Evolutionary conservation across 1,284 basidiomycete species (phyloP).

Genomic region (Hemileia vastatrix): DNA sequence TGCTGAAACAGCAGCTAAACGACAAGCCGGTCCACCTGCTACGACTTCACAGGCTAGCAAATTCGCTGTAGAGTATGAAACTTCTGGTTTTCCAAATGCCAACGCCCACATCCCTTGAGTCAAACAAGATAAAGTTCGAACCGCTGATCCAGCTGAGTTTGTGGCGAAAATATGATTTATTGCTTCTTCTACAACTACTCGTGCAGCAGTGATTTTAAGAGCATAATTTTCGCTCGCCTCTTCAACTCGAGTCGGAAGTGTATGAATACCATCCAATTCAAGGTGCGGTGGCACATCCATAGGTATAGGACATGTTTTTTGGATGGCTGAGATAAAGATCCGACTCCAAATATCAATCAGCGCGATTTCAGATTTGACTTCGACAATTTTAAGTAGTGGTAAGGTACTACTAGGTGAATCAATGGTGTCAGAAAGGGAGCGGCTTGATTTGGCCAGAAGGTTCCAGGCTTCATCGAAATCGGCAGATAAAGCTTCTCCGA

Average conservation of each 20-base stretch:
- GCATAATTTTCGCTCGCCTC: constrained; percentile 16
- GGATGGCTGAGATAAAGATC: constrained; percentile 28
- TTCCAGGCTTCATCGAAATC: constrained; percentile 24
- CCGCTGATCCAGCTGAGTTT: constrained; percentile 4
- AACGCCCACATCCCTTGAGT: constrained; percentile 19
- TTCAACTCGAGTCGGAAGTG: constrained; percentile 14
- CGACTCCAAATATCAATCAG: constrained; percentile 27
- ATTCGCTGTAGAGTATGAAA: neutral
- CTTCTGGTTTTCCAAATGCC: constrained; percentile 9
- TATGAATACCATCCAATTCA: constrained; percentile 4
- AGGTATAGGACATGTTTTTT: constrained; percentile 22
- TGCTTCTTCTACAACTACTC: constrained; percentile 5
- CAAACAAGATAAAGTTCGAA: constrained; percentile 1
- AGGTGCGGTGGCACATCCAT: neutral
- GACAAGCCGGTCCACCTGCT: neutral
- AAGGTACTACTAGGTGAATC: constrained; percentile 23
- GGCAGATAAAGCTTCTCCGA: constrained; percentile 26
- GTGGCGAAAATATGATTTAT: constrained; percentile 10
- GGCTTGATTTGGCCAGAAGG: constrained; percentile 15
- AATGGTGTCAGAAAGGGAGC: neutral
- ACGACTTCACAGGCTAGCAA: neutral
- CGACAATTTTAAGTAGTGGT: constrained; percentile 29
- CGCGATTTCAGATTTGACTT: constrained; percentile 25
- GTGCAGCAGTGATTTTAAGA: constrained; percentile 3
- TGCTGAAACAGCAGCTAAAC: neutral